Base-by-base conservation (phyloP, 2,329 filamentous ascomycete species). In the Curvularia spicifera region DNA sequence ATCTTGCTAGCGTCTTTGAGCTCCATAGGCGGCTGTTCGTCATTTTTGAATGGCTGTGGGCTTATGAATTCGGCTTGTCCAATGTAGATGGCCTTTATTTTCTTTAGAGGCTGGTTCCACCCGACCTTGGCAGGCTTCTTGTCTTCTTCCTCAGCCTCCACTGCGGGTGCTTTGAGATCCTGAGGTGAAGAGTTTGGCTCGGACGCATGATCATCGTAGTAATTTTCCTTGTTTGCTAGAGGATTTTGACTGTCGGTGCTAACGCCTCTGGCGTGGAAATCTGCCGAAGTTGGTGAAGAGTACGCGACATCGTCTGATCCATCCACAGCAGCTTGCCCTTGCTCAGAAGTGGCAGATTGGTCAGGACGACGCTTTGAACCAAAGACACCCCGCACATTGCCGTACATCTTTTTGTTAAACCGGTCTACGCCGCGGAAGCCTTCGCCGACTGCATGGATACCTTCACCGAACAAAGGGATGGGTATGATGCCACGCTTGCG, bases 401-500 rank as follows among this genome's bases (percentile, higher is more conserved):
- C 78, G 42, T 76, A 75, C 35, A 79, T 62, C 52, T 72, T 77
- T 29, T 68, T 71, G 33, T 78, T 77, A 47, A 80, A 69, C 15
- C 70, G 74, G 26, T 75, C 73, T 13, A 79, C 69, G n/a, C 68
- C 79, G n/a, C 79, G 81, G 50, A 85, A 71, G 2, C 81, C 83
- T 22, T 78, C 75, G n/a, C 77, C 75, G 3, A 79, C 68, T 18
- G 68, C 76, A 33, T 76, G 77, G 6, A 80, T 64, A 6, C 77
- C 76, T 47, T 82, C 78, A 24, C 81, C 82, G 26, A 85, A 67
- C 8, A 83, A 72, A 5, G 82, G 82, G 47, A 85, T 78, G 5
- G 79, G 77, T 24, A 79, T 54, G 1, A 66, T 61, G 33, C 56
- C 63, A 9, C 60, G 63, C 59, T 71, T 77, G 49, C 69, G 72